Evolutionary conservation across 352 stramenopile genomes (phyloP), one percentile per base, ranked within the genome.

Genomic region (Phytophthora agathidicida): DNA sequence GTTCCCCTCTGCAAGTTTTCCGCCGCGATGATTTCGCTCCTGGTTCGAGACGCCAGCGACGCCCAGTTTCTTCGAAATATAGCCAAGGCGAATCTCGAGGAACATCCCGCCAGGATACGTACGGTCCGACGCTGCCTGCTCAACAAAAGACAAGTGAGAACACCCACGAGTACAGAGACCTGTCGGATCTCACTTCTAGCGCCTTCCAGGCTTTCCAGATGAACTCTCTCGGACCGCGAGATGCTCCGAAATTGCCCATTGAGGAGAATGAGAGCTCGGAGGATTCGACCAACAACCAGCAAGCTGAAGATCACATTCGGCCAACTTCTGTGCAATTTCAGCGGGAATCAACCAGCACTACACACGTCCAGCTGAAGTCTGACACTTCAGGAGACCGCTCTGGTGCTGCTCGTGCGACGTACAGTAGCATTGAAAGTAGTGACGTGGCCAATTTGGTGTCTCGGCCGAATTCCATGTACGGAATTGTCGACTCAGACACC

Each of bases 161-260:
- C 2, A 22, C 41, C 2, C 65, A 75, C 19, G 65, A 87, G 51
- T 86, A 88, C 36, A 65, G 65, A 24, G 71, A 91, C 37, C 53
- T 89, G 5, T 89, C 82, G 0, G 82, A 91, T 50, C 61, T 89
- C 26, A 78, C 82, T 1, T 81, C 75, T 1, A 89, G 73, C 23
- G 80, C 77, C 0, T 91, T 91, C 49, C 68, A 85, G 31, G 77
- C 73, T 10, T 83, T 80, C 30, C 79, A 91, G 37, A 77, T 75
- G 20, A 67, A 71, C 14, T 76, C 72, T 7, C 73, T 53, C 6
- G 57, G 19, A 30, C 57, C 43, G 0, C 58, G 35, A 43, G 45
- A 71, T 27, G 55, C n/a, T 53, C 63, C 23, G 9, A 80, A 58
- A 22, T 24, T 61, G 24, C 51, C 45, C 1, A 39, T 60, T 5